Base-by-base conservation (phyloP, 805 yeast genomes). In the Starmerella potacharoeniae region DNA sequence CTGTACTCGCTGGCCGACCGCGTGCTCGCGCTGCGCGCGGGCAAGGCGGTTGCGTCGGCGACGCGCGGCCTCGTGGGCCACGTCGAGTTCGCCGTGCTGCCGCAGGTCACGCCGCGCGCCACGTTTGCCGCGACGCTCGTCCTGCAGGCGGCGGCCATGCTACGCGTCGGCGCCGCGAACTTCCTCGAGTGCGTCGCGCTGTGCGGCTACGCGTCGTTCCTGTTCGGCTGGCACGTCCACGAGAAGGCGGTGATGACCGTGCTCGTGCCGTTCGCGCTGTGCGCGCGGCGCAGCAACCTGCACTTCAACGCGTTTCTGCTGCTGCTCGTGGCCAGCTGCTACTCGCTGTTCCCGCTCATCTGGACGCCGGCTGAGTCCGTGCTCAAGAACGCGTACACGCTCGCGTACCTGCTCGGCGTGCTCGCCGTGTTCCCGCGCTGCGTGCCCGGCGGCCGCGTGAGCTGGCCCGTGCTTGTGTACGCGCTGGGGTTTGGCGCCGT, bases 171-270 rank as follows among this genome's bases (percentile, higher is more conserved):
- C 13, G 2, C 39, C 2, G 4, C 22, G 5, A 75, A 95, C 60
- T 93, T 93, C 62, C 68, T 90, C 16, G 96, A 95, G 0, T 79
- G 90, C 0, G 70, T 93, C 62, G 84, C 96, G 0, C 75, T 91
- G 49, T 91, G 97, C 70, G 97, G 95, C 4, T 87, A 80, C 70
- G 82, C 96, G 0, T 85, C 96, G 2, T 93, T 86, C 65, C 71
- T 93, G 49, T 93, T 93, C 70, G 98, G 99, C 5, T 93, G 97
- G 97, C 97, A 93, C 66, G 98, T 93, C 29, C 98, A 93, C 71
- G 98, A 93, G 69, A 93, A 93, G 75, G 97, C 97, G 0, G 80
- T 93, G n/a, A 76, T 93, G 75, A 68, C 90, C 22, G 83, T 91
- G 3, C 84, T 93, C 8, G 78, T 93, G 61, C 99, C 99, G 1